Evolutionary conservation across 768 basidiomycete genomes (phyloP), one percentile per base, ranked within the genome.

Genomic region (Mycena chlorophos): DNA sequence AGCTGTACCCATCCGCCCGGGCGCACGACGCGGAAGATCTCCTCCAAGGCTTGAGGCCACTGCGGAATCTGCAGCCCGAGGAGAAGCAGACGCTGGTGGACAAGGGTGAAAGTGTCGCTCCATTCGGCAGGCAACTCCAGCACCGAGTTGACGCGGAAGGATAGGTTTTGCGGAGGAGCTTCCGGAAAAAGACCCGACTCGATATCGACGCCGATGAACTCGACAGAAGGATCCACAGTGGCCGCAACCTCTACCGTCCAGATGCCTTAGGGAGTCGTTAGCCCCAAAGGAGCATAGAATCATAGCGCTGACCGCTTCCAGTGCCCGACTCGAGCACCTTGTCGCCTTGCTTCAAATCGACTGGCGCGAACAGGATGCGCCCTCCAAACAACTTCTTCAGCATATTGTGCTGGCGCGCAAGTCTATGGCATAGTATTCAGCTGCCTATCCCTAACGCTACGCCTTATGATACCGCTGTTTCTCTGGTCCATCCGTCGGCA

Each of bases 121-220:
- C 58, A 60, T 17, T 56, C 43, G 6, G 23, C 16, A 4, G 60
- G 63, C 3, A 62, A 49, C 4, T 49, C 22, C n/a, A 30, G 27
- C 2, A 50, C 52, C 4, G 58, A 60, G 16, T 43, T 42, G 20
- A 52, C 25, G 3, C 39, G 34, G 19, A 63, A 57, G 34, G 49
- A 14, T 10, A 55, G 43, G 34, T 55, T 57, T 12, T 49, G 39
- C 22, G 55, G 46, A 1, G 49, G 52, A 4, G 51, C 47, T 4
- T 28, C 13, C n/a, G 62, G 55, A 27, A 56, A 63, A 1, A 56
- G 48, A 10, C 47, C 48, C 4, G 49, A 13, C 25, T 51, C 49
- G 34, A 62, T 54, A 49, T 62, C 57, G 8, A 60, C 46, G 2
- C 20, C 62, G 46, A 65, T 34, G 19, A 65, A 49, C 17, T 51